Percentiles rank a stretch among this genome's conserved stretches.
phyloP scores from a whole-genome alignment of 306 rosid genomes.

The Begonia peltatifolia region DNA sequence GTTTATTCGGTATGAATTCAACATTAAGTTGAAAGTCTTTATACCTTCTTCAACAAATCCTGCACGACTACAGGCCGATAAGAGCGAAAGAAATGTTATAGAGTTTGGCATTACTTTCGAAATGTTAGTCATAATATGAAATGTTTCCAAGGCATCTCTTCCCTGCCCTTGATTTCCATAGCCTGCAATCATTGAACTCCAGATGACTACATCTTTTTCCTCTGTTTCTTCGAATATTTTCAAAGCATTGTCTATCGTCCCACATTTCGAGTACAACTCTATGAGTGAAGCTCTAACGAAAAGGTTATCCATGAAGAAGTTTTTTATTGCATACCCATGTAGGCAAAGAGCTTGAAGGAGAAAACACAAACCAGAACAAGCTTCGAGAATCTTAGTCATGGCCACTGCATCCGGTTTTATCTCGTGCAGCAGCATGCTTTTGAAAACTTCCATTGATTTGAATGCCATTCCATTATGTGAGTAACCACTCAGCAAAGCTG shows the following conservation, averaged over 20 bases:
- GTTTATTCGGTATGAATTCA: conserved; percentile 27
- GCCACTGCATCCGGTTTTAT: conserved; percentile 56
- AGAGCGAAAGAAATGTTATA: conserved; percentile 49
- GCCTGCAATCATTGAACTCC: conserved; percentile 79
- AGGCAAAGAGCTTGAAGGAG: conserved; percentile 56
- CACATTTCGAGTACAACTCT: conserved; percentile 63
- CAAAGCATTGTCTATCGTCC: conserved; percentile 38
- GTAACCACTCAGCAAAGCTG: conserved; percentile 53
- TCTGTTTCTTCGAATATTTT: conserved; percentile 35
- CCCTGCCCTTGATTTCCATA: conserved; percentile 70
- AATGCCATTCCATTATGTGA: conserved; percentile 52
- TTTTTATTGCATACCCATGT: conserved; percentile 36
- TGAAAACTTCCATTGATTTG: conserved; percentile 41
- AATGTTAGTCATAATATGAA: conserved; percentile 33
- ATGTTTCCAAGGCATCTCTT: conserved; percentile 31
- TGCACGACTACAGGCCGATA: conserved; percentile 77
- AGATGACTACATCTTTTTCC: conserved; percentile 53
- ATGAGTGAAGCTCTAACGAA: conserved; percentile 59
- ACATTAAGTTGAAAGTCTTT: conserved; percentile 40
- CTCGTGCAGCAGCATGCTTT: conserved; percentile 31
- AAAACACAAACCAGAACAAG: conserved; percentile 48
- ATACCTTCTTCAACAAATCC: conserved; percentile 67
- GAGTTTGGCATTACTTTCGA: conserved; percentile 39
- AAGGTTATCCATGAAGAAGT: conserved; percentile 23
- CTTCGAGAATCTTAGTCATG: conserved; percentile 54